Percentiles rank a stretch among this genome's conserved stretches.
Evolutionary conservation across 1,139 yeast species (phyloP).

Genomic region (Hansenula anomala): DNA sequence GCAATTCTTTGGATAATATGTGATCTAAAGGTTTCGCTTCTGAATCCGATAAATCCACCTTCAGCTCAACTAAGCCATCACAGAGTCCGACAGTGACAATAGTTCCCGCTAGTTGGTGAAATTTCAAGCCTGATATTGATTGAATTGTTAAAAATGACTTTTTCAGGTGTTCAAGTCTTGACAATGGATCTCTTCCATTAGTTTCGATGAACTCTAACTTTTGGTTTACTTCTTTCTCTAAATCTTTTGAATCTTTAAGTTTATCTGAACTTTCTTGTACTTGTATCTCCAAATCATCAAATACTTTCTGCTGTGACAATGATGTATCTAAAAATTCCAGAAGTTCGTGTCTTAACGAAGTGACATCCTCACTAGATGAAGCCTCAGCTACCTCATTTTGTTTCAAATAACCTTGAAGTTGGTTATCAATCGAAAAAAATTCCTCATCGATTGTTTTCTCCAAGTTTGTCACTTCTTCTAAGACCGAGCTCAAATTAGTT

Average conservation of each 20-base stretch:
- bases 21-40: constrained; percentile 1
- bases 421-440: not conserved
- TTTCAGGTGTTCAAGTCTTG: constrained; percentile 17
- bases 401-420: not conserved
- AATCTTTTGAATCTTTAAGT: not conserved
- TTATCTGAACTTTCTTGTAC: not conserved
- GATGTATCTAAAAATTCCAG: constrained; percentile 3
- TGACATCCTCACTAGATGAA: not conserved
- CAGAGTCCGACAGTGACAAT: too few species aligned
- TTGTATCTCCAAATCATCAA: constrained; percentile 1
- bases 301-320: constrained; percentile 3
- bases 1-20: constrained; percentile 4
- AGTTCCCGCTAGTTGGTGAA: constrained; percentile 15
- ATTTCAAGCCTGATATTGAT: constrained; percentile 19
- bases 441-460: constrained; percentile 1
- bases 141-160: constrained; percentile 17
- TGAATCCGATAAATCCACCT: constrained; percentile 8
- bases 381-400: not conserved
- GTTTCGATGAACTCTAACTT: constrained; percentile 2
- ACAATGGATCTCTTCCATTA: constrained; percentile 13
- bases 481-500: constrained; percentile 21
- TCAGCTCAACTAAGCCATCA: constrained; percentile 5
- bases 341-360: constrained; percentile 2
- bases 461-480: constrained; percentile 10
- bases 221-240: constrained; percentile 1